A percentile compares a stretch with the other conserved stretches of the same genome.
Conservation (phyloP, 2,329 filamentous ascomycete species). For the Ophiostoma perfectum region DNA sequence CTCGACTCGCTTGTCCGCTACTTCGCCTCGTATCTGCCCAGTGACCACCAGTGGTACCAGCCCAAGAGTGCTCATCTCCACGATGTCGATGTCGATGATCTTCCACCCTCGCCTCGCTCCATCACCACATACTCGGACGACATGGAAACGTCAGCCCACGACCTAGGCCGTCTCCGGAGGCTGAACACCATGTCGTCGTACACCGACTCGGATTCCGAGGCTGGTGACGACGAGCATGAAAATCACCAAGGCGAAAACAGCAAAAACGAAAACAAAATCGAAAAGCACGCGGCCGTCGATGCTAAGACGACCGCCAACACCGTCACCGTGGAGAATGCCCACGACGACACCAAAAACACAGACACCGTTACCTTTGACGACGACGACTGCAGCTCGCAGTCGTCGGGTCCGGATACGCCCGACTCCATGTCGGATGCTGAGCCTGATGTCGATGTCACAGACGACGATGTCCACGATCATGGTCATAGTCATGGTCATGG, state of each 20-base stretch:
- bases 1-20: conserved; percentile 57
- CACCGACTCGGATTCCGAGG: conserved; percentile 45
- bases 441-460: conserved; percentile 16
- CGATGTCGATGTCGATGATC: conserved; percentile 15
- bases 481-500: neutral
- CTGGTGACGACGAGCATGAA: conserved; percentile 15
- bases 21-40: conserved; percentile 54
- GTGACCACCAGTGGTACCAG: conserved; percentile 42
- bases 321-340: neutral
- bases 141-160: conserved; percentile 27
- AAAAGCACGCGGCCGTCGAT: conserved; percentile 16
- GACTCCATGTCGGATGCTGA: conserved; percentile 41
- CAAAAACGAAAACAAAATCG: conserved; percentile 23
- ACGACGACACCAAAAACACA: neutral
- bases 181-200: conserved; percentile 38
- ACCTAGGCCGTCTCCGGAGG: conserved; percentile 20
- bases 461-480: neutral
- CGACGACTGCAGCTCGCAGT: conserved; percentile 42
- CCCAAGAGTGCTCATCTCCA: conserved; percentile 29
- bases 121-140: conserved; percentile 46
- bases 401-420: conserved; percentile 41
- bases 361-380: conserved; percentile 24
- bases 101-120: conserved; percentile 46
- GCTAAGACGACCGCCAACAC: neutral
- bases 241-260: too few relatives aligned